Evolutionary conservation across 108 stramenopile genomes (phyloP).

Genomic region (Nannochloropsis salina): DNA sequence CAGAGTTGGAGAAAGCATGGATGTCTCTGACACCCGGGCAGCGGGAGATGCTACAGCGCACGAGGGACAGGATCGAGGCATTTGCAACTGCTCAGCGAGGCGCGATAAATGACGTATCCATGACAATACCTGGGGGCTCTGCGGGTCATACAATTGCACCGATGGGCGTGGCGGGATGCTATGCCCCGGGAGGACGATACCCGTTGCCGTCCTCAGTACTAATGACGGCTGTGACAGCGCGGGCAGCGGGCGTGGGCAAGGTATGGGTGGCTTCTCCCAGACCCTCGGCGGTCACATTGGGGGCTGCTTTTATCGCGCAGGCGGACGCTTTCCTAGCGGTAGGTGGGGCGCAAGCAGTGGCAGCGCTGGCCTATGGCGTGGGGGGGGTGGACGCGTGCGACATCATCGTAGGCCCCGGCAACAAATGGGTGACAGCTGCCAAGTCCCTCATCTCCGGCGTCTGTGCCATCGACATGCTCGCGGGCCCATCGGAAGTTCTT

Average conservation of each 20-base stretch:
- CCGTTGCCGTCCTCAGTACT: slow-evolving; percentile 92
- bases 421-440: slow-evolving; percentile 98
- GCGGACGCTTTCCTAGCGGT: slow-evolving; percentile 77
- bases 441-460: slow-evolving; percentile 82
- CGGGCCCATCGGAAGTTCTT: slow-evolving; percentile 94
- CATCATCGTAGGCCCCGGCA: slow-evolving; percentile 96
- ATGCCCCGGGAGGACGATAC: slow-evolving; percentile 97
- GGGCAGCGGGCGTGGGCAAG: slow-evolving; percentile 82
- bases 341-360: slow-evolving; percentile 92
- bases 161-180: slow-evolving; percentile 89
- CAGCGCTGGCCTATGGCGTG: slow-evolving; percentile 83
- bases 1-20: slow-evolving; percentile 52
- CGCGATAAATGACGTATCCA: slow-evolving; percentile 69
- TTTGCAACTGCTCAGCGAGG: slow-evolving; percentile 85
- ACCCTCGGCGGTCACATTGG: slow-evolving; percentile 83
- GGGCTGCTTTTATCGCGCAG: slow-evolving; percentile 78
- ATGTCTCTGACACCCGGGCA: slow-evolving; percentile 50
- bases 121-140: slow-evolving; percentile 87
- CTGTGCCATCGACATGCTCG: slow-evolving; percentile 98
- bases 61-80: slow-evolving; percentile 66
- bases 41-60: slow-evolving; percentile 64
- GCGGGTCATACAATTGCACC: slow-evolving; percentile 93
- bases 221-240: slow-evolving; percentile 95
- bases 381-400: slow-evolving; percentile 72
- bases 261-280: slow-evolving; percentile 85